phyloP scores from a whole-genome alignment of 257 asterid species.

The Sherardia arvensis region DNA sequence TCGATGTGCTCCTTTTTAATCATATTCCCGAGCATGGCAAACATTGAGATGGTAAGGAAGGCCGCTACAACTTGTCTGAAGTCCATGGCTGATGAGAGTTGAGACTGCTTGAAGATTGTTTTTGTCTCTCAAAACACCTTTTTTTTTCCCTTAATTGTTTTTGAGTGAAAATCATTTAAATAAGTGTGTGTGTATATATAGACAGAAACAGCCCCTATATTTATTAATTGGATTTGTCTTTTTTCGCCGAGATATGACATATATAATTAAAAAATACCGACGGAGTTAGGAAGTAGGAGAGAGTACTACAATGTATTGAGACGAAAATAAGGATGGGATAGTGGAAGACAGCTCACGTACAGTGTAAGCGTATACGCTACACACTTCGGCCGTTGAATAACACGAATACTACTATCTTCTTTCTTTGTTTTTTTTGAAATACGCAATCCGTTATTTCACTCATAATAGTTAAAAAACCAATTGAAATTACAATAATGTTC shows the following conservation, averaged over 20 bases:
- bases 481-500: too few species aligned
- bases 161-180: too few species aligned
- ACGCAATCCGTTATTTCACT: too few species aligned
- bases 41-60: conserved; percentile 56
- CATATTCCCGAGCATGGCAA: conserved; percentile 10
- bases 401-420: too few species aligned
- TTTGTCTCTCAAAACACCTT: not conserved
- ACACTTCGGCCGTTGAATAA: too few species aligned
- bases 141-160: too few species aligned
- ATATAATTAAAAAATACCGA: conserved; percentile 6
- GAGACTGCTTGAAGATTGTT: conserved; percentile 5
- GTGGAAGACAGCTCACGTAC: conserved; percentile 13
- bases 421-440: too few species aligned
- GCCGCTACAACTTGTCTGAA: conserved; percentile 49
- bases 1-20: not conserved
- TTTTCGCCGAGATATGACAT: not conserved
- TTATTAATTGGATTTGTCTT: not conserved
- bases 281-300: conserved; percentile 8
- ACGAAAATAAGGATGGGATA: not conserved
- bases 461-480: too few species aligned
- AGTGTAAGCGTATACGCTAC: too few species aligned
- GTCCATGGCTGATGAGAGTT: conserved; percentile 27
- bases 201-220: not conserved
- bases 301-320: not conserved
- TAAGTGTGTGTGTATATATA: not conserved